Percentiles rank a stretch among this genome's conserved stretches.
These are phyloP conservation scores for Penicillium roqueforti DNA, from an alignment of 495 filamentous ascomycete genomes.

Conservation along the genomic window DNA sequence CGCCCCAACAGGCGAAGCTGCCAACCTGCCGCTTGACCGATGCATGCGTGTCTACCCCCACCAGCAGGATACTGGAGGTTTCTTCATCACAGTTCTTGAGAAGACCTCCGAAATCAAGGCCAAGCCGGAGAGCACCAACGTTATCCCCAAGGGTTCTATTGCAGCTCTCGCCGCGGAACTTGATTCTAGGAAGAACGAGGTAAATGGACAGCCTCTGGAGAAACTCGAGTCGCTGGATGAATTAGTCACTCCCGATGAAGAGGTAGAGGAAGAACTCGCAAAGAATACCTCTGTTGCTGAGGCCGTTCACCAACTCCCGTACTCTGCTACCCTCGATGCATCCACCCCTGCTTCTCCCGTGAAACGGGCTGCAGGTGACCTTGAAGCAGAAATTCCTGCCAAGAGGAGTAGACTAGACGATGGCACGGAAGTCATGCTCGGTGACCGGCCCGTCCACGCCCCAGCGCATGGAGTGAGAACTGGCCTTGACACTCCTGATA, in stretches of 20 bases:
- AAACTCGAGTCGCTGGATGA: conserved; percentile 51
- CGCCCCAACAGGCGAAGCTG: conserved; percentile 56
- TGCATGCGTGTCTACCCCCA: conserved; percentile 95
- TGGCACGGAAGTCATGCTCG: conserved; percentile 42
- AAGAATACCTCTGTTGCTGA: conserved; percentile 46
- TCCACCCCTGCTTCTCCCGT: conserved; percentile 18
- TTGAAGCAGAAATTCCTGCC: conserved; percentile 41
- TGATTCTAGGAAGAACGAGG: conserved; percentile 42
- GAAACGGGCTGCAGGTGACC: conserved; percentile 40
- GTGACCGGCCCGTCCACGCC: conserved; percentile 47
- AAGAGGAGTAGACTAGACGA: conserved; percentile 47
- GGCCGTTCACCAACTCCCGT: conserved; percentile 38
- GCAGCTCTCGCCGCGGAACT: conserved; percentile 54
- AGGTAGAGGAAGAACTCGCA: conserved; percentile 32
- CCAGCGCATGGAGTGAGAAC: conserved; percentile 42
- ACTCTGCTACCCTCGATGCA: conserved; percentile 32
- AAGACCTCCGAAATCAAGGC: conserved; percentile 85
- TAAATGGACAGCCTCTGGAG: conserved; percentile 32
- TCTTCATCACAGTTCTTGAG: conserved; percentile 94
- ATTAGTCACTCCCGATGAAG: conserved; percentile 35
- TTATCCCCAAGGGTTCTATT: conserved; percentile 48
- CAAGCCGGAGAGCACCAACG: conserved; percentile 68
- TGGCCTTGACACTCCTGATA: conserved; percentile 35
- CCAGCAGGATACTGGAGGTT: conserved; percentile 90
- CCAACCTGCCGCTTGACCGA: conserved; percentile 70